These are phyloP conservation scores for Millerozyma acaciae DNA, from an alignment of 805 yeast species.

Conservation along the genomic window DNA sequence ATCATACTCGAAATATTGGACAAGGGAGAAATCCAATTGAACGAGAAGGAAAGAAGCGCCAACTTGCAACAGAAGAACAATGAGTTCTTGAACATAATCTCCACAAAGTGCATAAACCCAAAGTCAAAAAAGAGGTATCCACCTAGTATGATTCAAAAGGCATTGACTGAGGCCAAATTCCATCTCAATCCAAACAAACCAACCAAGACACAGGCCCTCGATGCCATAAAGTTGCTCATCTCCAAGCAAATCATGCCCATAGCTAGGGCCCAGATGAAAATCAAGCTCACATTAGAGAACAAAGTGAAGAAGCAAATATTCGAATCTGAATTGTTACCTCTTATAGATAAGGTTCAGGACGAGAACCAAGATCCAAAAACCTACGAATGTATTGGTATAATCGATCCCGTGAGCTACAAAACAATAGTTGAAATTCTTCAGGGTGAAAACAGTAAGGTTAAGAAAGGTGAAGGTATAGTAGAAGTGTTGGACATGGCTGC, in stretches of 20 bases:
- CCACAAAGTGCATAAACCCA: slow-evolving; percentile 91
- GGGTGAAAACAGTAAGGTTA: slow-evolving; percentile 41
- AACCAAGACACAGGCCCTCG: slow-evolving; percentile 86
- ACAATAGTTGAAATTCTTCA: slow-evolving; percentile 60
- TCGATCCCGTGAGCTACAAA: slow-evolving; percentile 83
- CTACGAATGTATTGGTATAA: slow-evolving; percentile 51
- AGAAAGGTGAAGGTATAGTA: slow-evolving; percentile 56
- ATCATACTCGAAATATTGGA: slow-evolving; percentile 78
- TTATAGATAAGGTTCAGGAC: slow-evolving; percentile 38
- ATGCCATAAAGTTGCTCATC: slow-evolving; percentile 77
- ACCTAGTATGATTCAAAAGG: slow-evolving; percentile 89
- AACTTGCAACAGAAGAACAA: slow-evolving; percentile 70
- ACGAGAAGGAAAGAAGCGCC: slow-evolving; percentile 86
- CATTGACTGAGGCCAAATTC: slow-evolving; percentile 71
- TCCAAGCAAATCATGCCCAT: slow-evolving; percentile 85
- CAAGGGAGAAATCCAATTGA: slow-evolving; percentile 92
- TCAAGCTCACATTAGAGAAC: slow-evolving; percentile 56
- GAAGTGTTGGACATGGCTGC: slow-evolving; percentile 91
- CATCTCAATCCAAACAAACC: slow-evolving; percentile 70
- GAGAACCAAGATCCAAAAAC: slow-evolving; percentile 47
- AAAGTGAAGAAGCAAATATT: slow-evolving; percentile 46
- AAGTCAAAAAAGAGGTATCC: slow-evolving; percentile 87
- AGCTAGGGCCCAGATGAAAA: slow-evolving; percentile 90
- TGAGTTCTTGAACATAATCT: slow-evolving; percentile 76
- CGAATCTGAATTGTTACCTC: slow-evolving; percentile 28